These are phyloP conservation scores for Hyparrhenia diplandra DNA, from an alignment of 176 grass and related monocot genomes.

Conservation along the genomic window DNA sequence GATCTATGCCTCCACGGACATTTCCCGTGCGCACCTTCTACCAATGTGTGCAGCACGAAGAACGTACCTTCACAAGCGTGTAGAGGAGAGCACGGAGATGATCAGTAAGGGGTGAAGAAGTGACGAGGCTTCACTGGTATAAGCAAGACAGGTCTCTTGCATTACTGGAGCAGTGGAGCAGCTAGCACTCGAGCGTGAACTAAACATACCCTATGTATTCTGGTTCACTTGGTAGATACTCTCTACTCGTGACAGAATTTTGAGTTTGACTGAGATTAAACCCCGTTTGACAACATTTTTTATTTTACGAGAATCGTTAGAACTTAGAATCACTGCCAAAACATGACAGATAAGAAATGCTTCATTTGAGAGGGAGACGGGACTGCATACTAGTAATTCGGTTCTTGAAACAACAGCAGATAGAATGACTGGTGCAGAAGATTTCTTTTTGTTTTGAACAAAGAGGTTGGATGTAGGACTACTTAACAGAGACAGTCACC, in stretches of 20 bases:
- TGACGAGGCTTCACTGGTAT: no score
- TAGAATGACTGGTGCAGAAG: background rate
- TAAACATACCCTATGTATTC: background rate
- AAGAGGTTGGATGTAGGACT: background rate
- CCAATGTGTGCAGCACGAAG: background rate
- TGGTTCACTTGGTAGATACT: background rate
- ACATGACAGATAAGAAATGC: background rate
- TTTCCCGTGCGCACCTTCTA: rapidly evolving
- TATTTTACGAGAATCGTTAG: background rate
- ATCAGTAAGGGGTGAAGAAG: no score
- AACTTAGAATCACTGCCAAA: background rate
- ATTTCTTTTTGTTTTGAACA: background rate
- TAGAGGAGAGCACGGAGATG: no score
- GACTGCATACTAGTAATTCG: no score
- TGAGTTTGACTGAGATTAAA: background rate
- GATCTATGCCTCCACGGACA: no score
- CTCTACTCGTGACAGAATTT: background rate
- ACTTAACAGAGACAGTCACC: background rate
- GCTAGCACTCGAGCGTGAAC: no score
- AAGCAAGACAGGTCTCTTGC: no score
- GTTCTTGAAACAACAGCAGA: background rate
- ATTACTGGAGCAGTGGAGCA: no score
- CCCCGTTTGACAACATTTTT: background rate
- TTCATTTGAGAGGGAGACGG: no score
- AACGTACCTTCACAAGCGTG: no score